These are phyloP conservation scores for Wickerhamomyces alni DNA, from an alignment of 805 yeast species.

Conservation along the genomic window DNA sequence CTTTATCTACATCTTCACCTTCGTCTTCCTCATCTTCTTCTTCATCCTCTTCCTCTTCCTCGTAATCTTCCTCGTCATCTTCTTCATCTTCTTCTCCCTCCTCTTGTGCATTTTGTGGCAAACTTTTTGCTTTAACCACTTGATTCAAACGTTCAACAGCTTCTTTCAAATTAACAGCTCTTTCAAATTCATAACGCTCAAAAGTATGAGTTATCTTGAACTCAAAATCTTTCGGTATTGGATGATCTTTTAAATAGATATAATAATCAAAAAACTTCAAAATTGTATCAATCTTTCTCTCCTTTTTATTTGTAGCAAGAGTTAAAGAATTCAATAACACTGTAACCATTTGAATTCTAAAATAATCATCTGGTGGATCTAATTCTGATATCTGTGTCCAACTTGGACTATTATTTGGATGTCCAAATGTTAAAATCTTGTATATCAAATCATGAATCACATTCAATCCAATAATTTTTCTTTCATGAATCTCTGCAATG, in stretches of 20 bases:
- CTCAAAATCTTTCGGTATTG: conserved; percentile 58
- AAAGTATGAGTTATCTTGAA: conserved; percentile 45
- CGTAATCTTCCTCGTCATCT: conserved; percentile 22
- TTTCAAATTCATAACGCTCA: conserved; percentile 28
- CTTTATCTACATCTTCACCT: conserved; percentile 13
- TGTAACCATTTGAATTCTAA: conserved; percentile 56
- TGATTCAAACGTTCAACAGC: conserved; percentile 36
- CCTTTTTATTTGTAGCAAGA: conserved; percentile 12
- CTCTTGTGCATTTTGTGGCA: conserved; percentile 12
- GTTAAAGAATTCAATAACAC: conserved; percentile 32
- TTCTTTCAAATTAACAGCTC: conserved; percentile 34
- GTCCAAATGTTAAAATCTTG: conserved; percentile 58
- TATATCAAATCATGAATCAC: conserved; percentile 47
- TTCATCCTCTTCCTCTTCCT: conserved; percentile 22
- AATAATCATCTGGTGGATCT: conserved; percentile 68
- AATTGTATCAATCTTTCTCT: conserved; percentile 31
- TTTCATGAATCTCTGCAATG: conserved; percentile 50
- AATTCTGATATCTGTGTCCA: conserved; percentile 32
- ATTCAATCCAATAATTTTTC: conserved; percentile 37
- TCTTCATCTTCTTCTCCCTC: conserved; percentile 19
- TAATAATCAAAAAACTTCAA: conserved; percentile 68
- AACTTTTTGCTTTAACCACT: conserved; percentile 17
- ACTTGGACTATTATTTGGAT: conserved; percentile 51
- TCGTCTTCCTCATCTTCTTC: conserved; percentile 23
- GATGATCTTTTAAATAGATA: conserved; percentile 50